A percentile compares a stretch with the other conserved stretches of the same genome.
phyloP scores from a whole-genome alignment of 768 basidiomycete species.

The Asterophora lycoperdoides region DNA sequence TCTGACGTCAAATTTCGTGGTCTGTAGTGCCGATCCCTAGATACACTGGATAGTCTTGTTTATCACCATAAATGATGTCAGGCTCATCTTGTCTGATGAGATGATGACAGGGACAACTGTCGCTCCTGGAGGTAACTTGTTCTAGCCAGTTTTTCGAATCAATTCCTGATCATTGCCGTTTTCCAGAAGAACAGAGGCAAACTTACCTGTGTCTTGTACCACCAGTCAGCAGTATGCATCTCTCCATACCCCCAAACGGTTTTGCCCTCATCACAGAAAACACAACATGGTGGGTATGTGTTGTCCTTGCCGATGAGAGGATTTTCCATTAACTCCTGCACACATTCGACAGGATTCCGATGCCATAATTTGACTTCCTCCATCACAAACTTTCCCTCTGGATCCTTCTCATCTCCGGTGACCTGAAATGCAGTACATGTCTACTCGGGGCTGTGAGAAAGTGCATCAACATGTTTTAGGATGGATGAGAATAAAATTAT shows the following conservation, averaged over 20 bases:
- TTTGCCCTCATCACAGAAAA: conserved; percentile 17
- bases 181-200: too few species aligned
- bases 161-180: not conserved
- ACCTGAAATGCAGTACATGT: conserved; percentile 17
- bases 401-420: conserved; percentile 6
- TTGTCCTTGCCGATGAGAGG: conserved; percentile 24
- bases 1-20: conserved; percentile 24
- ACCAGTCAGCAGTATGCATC: conserved; percentile 36
- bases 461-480: too few species aligned
- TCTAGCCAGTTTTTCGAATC: too few species aligned
- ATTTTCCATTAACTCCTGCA: conserved; percentile 27
- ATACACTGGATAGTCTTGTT: conserved; percentile 34
- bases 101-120: not conserved
- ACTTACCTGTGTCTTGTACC: conserved; percentile 33
- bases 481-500: too few species aligned
- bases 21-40: conserved; percentile 32
- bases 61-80: too few species aligned
- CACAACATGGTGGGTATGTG: conserved; percentile 20
- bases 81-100: too few species aligned
- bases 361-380: conserved; percentile 24
- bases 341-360: conserved; percentile 27
- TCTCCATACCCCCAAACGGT: conserved; percentile 26
- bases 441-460: conserved; percentile 23
- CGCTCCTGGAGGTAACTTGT: conserved; percentile 1
- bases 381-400: not conserved